A percentile compares a stretch with the other conserved stretches of the same genome.
Evolutionary conservation across 2,329 filamentous ascomycete genomes (phyloP).

Genomic region (Scytalidium sp.): DNA sequence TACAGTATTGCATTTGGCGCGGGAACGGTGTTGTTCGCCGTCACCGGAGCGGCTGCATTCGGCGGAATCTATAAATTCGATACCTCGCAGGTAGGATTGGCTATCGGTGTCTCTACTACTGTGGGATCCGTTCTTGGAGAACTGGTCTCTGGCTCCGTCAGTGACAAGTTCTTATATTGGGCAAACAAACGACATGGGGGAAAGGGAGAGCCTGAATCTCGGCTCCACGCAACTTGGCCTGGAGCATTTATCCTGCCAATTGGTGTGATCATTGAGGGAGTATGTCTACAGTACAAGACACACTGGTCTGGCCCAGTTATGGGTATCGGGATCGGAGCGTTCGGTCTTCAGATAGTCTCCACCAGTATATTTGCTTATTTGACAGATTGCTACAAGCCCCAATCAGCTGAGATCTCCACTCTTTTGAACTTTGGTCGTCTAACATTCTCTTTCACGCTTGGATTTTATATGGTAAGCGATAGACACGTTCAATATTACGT

Average conservation of each 20-base stretch:
- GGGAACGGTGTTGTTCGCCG: conserved; percentile 28
- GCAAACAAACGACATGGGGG: conserved; percentile 13
- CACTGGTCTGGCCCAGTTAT: conserved; percentile 25
- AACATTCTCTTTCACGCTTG: conserved; percentile 22
- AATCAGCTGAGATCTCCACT: conserved; percentile 18
- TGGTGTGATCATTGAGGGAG: conserved; percentile 28
- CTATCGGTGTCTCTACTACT: conserved; percentile 30
- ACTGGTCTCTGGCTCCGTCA: conserved; percentile 20
- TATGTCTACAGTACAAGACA: conserved; percentile 21
- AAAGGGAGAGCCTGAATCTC: conserved; percentile 17
- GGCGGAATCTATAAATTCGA: not conserved
- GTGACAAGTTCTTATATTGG: conserved; percentile 19
- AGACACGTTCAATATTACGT: not conserved
- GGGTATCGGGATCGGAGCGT: conserved; percentile 23
- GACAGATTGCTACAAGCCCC: conserved; percentile 11
- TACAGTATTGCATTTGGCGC: conserved; percentile 29
- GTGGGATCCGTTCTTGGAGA: conserved; percentile 27
- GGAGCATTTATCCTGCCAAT: conserved; percentile 23
- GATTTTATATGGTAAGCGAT: conserved; percentile 23
- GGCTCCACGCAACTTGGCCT: conserved; percentile 25
- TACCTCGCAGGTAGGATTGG: conserved; percentile 5
- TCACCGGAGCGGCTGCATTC: conserved; percentile 16
- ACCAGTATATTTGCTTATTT: conserved; percentile 11
- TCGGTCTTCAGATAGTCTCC: conserved; percentile 22
- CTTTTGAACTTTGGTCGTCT: conserved; percentile 24